Percentiles rank a stretch among this genome's conserved stretches.
phyloP scores from a whole-genome alignment of 1,284 basidiomycete genomes.

The Wallemia mellicola region DNA sequence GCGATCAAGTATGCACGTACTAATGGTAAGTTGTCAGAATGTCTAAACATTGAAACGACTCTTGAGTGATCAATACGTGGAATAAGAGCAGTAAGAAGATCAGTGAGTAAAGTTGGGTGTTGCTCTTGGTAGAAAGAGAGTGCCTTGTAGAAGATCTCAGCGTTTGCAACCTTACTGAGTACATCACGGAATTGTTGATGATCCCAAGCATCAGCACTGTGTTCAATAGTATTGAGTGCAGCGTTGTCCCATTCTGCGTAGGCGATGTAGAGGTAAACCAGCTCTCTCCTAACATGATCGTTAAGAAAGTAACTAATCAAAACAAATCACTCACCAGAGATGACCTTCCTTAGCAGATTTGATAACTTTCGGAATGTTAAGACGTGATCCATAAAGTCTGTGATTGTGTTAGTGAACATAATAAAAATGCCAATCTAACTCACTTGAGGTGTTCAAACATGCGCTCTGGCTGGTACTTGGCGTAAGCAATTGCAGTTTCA shows the following conservation, averaged over 20 bases:
- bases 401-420: background rate
- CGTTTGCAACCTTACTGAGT: constrained; percentile 77
- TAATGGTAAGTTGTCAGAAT: constrained; percentile 66
- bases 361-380: constrained; percentile 86
- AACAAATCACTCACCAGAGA: constrained; percentile 31
- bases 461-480: constrained; percentile 70
- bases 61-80: constrained; percentile 79
- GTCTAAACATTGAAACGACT: constrained; percentile 72
- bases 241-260: constrained; percentile 85
- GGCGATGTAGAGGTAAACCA: constrained; percentile 93
- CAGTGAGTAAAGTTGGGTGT: constrained; percentile 73
- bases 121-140: constrained; percentile 70
- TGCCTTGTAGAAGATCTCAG: constrained; percentile 48
- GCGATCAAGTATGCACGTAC: constrained; percentile 88
- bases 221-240: constrained; percentile 92
- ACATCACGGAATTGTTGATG: constrained; percentile 98
- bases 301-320: background rate
- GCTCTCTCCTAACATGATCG: constrained; percentile 32
- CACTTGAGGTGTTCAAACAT: constrained; percentile 58
- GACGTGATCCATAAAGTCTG: constrained; percentile 69
- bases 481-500: constrained; percentile 74
- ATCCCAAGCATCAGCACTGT: constrained; percentile 88
- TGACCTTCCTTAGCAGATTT: constrained; percentile 85
- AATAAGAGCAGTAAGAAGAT: constrained; percentile 69
- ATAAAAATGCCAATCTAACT: background rate